These are phyloP conservation scores for Boletus vermiculosoides DNA, from an alignment of 768 basidiomycete species.

Conservation along the genomic window DNA sequence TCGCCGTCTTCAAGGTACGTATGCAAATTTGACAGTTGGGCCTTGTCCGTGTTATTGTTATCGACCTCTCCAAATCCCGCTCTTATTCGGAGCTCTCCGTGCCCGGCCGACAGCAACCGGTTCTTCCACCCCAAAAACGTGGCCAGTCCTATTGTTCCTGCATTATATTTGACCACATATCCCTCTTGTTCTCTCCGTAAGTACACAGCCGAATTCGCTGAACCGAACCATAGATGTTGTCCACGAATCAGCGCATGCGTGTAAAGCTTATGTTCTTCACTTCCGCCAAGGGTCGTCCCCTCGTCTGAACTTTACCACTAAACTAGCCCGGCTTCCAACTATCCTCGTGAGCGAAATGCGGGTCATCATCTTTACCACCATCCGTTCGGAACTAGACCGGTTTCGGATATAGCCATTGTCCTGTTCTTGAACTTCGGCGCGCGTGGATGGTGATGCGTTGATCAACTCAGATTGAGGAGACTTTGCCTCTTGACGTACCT, in stretches of 20 bases:
- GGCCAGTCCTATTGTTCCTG: constrained; percentile 29
- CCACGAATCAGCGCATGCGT: constrained; percentile 3
- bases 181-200: constrained; percentile 9
- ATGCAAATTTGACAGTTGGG: constrained; percentile 17
- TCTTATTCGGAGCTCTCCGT: background rate
- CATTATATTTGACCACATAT: constrained; percentile 10
- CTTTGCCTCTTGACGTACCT: constrained; percentile 10
- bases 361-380: constrained; percentile 15
- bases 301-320: constrained; percentile 12
- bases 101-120: background rate
- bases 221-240: constrained; percentile 4
- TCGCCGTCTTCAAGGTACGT: constrained; percentile 32
- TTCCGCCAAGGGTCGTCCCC: constrained; percentile 13
- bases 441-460: constrained; percentile 13
- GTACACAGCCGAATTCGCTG: constrained; percentile 7
- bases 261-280: constrained; percentile 19
- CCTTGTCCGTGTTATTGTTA: constrained; percentile 20
- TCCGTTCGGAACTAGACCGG: constrained; percentile 34
- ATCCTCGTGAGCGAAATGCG: constrained; percentile 16
- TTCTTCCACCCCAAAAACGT: constrained; percentile 15
- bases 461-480: constrained; percentile 6
- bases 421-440: constrained; percentile 19
- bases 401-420: constrained; percentile 38
- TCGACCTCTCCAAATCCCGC: background rate
- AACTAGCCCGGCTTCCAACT: constrained; percentile 2